phyloP scores from a whole-genome alignment of 2,329 filamentous ascomycete genomes.

The Sodiomyces alkalinus region DNA sequence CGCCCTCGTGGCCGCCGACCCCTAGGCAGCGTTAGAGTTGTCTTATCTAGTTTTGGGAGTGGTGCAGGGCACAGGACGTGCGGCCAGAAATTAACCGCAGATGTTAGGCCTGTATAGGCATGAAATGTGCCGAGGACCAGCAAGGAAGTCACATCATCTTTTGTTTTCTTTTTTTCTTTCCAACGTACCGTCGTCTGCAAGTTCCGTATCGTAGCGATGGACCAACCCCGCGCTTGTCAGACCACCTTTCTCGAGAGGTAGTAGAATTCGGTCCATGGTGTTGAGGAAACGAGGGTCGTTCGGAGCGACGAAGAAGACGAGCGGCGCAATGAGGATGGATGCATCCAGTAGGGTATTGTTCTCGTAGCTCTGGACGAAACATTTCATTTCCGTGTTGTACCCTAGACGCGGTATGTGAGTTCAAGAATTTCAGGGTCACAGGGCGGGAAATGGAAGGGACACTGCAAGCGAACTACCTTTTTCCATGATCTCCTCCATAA shows the following conservation, averaged over 20 bases:
- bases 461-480: slow-evolving; percentile 27
- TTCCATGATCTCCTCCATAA: slow-evolving; percentile 68
- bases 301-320: slow-evolving; percentile 67
- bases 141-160: not conserved
- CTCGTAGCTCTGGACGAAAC: slow-evolving; percentile 66
- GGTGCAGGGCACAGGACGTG: not conserved
- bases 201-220: slow-evolving; percentile 56
- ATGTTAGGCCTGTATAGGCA: too few relatives aligned
- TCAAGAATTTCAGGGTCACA: not conserved
- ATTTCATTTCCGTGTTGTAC: slow-evolving; percentile 54
- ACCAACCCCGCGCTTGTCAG: slow-evolving; percentile 62
- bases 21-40: slow-evolving; percentile 27
- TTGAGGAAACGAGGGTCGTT: slow-evolving; percentile 62
- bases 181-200: slow-evolving; percentile 53
- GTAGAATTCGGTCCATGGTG: slow-evolving; percentile 57
- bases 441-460: too few relatives aligned
- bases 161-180: too few relatives aligned
- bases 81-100: too few relatives aligned
- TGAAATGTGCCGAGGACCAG: too few relatives aligned
- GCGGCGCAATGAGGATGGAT: slow-evolving; percentile 58
- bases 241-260: slow-evolving; percentile 59
- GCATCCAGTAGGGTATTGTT: slow-evolving; percentile 55
- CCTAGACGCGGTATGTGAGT: slow-evolving; percentile 20
- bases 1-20: slow-evolving; percentile 59
- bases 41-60: not conserved